Percentiles rank a stretch among this genome's conserved stretches.
Evolutionary conservation across 148 eudicot species (phyloP).

Genomic region (Silene uniflora): DNA sequence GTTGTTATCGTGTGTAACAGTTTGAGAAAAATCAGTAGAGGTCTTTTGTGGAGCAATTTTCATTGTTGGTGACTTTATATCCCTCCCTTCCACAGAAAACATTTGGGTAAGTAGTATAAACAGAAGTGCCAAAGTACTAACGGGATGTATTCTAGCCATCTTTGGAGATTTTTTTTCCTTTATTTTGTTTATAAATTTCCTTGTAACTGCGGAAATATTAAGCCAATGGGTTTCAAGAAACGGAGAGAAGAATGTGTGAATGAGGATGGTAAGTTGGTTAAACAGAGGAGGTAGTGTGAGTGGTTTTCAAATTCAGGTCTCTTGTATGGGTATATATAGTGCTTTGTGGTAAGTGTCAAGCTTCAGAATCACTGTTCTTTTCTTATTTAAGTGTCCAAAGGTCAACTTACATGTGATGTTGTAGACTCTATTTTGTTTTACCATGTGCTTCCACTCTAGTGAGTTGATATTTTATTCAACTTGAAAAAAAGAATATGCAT

Average conservation of each 20-base stretch:
- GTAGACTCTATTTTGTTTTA: background rate
- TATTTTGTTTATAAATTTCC: background rate
- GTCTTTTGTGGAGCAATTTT: conserved; percentile 11
- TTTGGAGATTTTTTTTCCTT: background rate
- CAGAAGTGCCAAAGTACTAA: conserved; percentile 8
- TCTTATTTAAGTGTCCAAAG: conserved; percentile 10
- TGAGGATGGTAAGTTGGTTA: conserved; percentile 3
- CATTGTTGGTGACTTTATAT: conserved; percentile 20
- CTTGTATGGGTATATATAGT: conserved; percentile 23
- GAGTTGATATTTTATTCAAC: background rate
- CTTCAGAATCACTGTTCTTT: background rate
- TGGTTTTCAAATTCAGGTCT: conserved; percentile 22
- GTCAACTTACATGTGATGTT: conserved; percentile 11
- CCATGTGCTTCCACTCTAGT: conserved; percentile 1
- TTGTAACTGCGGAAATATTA: background rate
- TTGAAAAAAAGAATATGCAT: background rate
- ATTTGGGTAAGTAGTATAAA: conserved; percentile 23
- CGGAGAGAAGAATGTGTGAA: background rate
- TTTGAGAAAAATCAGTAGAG: background rate
- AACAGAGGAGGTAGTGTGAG: conserved; percentile 6
- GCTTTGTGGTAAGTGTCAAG: background rate
- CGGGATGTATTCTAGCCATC: conserved; percentile 19
- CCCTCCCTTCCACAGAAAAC: conserved; percentile 25
- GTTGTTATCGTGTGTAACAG: background rate
- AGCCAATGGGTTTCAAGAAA: background rate